A percentile compares a stretch with the other conserved stretches of the same genome.
Conservation (phyloP, 169 alveolate genomes). For the Cryptosporidium sp. region DNA sequence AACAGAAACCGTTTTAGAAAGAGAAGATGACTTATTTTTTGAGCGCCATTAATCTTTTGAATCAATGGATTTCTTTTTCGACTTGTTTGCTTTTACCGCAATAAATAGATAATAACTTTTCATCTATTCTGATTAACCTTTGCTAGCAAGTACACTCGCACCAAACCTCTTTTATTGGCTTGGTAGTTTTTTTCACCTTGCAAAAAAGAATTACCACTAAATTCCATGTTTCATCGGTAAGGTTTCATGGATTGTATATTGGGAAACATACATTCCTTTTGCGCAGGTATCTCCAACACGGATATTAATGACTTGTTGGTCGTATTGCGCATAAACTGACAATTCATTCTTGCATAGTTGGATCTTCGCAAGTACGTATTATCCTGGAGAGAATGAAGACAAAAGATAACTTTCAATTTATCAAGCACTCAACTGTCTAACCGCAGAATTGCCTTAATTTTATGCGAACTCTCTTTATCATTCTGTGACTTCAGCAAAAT, state of each 20-base stretch:
- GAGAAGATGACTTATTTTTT: not conserved
- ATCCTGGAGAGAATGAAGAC: conserved; percentile 54
- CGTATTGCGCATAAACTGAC: conserved; percentile 47
- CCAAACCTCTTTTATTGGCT: not conserved
- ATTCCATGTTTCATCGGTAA: conserved; percentile 8
- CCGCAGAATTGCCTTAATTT: not conserved
- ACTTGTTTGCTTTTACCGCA: not conserved
- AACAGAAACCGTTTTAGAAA: conserved; percentile 63
- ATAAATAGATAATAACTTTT: too few relatives aligned
- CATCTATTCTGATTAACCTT: conserved; percentile 78
- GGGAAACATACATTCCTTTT: not conserved
- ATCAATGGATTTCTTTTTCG: not conserved
- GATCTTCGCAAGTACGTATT: not conserved
- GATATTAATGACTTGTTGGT: conserved; percentile 31
- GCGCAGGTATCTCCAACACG: conserved; percentile 73
- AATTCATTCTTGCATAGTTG: conserved; percentile 46
- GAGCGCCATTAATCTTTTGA: not conserved
- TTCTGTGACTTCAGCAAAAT: not conserved
- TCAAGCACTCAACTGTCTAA: not conserved
- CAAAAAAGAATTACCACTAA: conserved; percentile 11
- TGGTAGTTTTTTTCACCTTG: conserved; percentile 56
- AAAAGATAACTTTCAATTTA: not conserved
- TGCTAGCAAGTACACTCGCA: conserved; percentile 89
- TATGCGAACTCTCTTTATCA: conserved; percentile 72
- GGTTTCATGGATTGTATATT: conserved; percentile 3